These are phyloP conservation scores for Bacidia rubella DNA, from an alignment of 495 filamentous ascomycete genomes.

Conservation along the genomic window DNA sequence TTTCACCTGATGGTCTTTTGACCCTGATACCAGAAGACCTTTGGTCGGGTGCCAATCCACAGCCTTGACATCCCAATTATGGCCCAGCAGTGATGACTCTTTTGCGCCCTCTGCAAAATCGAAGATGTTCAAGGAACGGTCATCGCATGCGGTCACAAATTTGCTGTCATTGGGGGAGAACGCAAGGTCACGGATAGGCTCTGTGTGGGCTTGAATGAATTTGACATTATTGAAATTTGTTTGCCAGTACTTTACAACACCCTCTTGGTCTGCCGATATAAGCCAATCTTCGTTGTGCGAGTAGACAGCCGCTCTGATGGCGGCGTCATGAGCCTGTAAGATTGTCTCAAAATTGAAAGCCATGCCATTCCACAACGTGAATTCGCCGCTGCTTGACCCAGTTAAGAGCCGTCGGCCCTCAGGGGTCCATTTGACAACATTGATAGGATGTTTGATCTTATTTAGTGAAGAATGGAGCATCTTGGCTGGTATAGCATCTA, in stretches of 20 bases:
- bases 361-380: conserved; percentile 96
- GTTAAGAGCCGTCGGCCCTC: conserved; percentile 86
- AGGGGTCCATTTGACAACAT: conserved; percentile 95
- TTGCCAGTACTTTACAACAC: conserved; percentile 96
- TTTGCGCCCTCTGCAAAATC: conserved; percentile 81
- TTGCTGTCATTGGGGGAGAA: conserved; percentile 89
- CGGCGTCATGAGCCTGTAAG: conserved; percentile 93
- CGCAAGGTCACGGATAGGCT: conserved; percentile 81
- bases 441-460: conserved; percentile 94
- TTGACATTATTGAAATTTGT: conserved; percentile 99
- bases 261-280: conserved; percentile 87
- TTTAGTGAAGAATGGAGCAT: conserved; percentile 91
- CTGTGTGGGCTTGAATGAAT: conserved; percentile 77
- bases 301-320: conserved; percentile 76
- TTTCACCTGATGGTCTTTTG: conserved; percentile 93
- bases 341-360: conserved; percentile 99
- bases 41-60: conserved; percentile 98
- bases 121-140: conserved; percentile 84
- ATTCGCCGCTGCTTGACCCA: conserved; percentile 89
- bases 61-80: conserved; percentile 91
- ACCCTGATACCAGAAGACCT: conserved; percentile 86
- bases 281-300: conserved; percentile 95
- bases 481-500: conserved; percentile 73
- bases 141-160: conserved; percentile 92
- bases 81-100: conserved; percentile 70